These are phyloP conservation scores for Pichia phayaonensis DNA, from an alignment of 805 yeast genomes.

Conservation along the genomic window DNA sequence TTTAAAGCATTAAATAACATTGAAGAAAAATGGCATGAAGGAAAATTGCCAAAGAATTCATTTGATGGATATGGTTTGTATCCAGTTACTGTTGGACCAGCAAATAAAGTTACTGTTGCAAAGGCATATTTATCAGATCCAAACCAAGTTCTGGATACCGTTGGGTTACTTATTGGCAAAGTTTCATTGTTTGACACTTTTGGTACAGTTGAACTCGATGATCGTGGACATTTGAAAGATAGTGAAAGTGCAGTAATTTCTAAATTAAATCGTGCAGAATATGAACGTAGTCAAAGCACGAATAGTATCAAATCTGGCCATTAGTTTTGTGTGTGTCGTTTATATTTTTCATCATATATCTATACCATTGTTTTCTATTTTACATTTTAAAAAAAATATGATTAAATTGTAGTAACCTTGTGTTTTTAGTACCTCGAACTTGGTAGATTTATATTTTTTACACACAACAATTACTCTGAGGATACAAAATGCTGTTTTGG, in stretches of 20 bases:
- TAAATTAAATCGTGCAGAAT: conserved; percentile 51
- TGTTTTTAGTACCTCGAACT: too few species aligned
- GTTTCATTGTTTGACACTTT: conserved; percentile 73
- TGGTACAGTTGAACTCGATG: conserved; percentile 68
- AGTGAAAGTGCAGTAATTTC: conserved; percentile 39
- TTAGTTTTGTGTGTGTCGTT: background rate
- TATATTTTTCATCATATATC: conserved; percentile 34
- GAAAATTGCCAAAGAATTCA: conserved; percentile 35
- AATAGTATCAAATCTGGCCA: conserved; percentile 30
- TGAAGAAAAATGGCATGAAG: conserved; percentile 44
- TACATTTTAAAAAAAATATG: too few species aligned
- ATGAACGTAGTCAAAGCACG: conserved; percentile 90
- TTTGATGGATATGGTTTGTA: conserved; percentile 56
- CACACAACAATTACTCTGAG: background rate
- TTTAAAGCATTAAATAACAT: conserved; percentile 65
- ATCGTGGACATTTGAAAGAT: conserved; percentile 59
- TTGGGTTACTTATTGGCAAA: conserved; percentile 73
- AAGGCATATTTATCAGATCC: conserved; percentile 83
- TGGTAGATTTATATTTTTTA: too few species aligned
- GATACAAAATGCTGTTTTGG: background rate
- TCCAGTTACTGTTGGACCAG: conserved; percentile 91
- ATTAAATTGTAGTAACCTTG: too few species aligned
- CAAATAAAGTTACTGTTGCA: conserved; percentile 78
- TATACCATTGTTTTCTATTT: too few species aligned
- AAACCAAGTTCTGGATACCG: conserved; percentile 71